phyloP scores from a whole-genome alignment of 2,329 filamentous ascomycete species.

The Apiospora arundinis region DNA sequence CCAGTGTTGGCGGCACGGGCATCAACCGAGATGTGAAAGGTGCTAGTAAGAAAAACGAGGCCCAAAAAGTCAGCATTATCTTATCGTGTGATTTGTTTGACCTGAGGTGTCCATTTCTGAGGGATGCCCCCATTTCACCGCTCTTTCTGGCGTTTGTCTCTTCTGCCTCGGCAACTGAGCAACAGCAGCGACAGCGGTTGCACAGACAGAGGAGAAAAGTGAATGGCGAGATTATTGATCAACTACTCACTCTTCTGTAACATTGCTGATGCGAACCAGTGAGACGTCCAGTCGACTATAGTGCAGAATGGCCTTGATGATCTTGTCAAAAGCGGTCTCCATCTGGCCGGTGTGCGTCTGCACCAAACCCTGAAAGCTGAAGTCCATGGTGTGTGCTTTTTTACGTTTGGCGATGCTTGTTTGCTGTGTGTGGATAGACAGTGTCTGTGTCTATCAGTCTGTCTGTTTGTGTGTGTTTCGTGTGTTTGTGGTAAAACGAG shows the following conservation, averaged over 20 bases:
- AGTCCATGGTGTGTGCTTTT: constrained; percentile 29
- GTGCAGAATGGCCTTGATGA: constrained; percentile 30
- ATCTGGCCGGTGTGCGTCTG: constrained; percentile 15
- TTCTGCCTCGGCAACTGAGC: neutral
- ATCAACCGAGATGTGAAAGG: constrained; percentile 35
- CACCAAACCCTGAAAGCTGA: constrained; percentile 29
- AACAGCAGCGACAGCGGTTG: neutral
- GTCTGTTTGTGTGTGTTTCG: neutral
- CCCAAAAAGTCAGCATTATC: neutral
- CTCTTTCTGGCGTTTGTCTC: neutral
- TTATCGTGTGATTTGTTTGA: neutral
- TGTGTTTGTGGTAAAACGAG: neutral
- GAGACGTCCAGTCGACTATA: constrained; percentile 33
- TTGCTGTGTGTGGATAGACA: no score
- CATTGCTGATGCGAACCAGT: constrained; percentile 36
- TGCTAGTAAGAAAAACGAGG: constrained; percentile 25
- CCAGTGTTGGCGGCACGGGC: constrained; percentile 33
- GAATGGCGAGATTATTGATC: constrained; percentile 24
- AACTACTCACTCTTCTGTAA: constrained; percentile 37
- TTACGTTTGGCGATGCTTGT: neutral
- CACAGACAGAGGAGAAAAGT: neutral
- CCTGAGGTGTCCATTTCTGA: neutral
- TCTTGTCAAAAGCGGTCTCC: constrained; percentile 19
- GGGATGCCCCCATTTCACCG: neutral
- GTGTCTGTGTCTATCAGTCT: neutral